Evolutionary conservation across 108 stramenopile genomes (phyloP).

Genomic region (Mediolabrus comicus): DNA sequence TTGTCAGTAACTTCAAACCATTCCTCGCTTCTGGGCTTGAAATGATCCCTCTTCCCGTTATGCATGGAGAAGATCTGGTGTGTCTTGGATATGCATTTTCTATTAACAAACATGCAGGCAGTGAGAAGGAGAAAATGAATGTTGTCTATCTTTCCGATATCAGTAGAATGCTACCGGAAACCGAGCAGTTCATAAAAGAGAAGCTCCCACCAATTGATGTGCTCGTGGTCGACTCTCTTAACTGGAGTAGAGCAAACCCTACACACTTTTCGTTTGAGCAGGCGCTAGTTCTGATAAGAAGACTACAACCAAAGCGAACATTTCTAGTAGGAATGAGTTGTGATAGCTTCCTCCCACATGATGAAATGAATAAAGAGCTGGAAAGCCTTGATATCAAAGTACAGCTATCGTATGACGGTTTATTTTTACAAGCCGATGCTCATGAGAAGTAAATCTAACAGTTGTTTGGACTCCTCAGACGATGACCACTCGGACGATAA

Average conservation of each 20-base stretch:
- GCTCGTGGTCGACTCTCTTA: constrained; percentile 74
- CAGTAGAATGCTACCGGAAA: constrained; percentile 68
- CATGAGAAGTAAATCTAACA: constrained; percentile 7
- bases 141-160: constrained; percentile 88
- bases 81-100: constrained; percentile 83
- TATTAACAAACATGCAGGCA: constrained; percentile 18
- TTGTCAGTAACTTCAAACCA: constrained; percentile 57
- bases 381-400: constrained; percentile 35
- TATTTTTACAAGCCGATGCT: constrained; percentile 3
- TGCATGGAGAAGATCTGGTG: constrained; percentile 85
- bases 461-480: constrained; percentile 38
- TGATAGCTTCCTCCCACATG: constrained; percentile 75
- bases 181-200: constrained; percentile 62
- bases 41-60: constrained; percentile 82
- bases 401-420: constrained; percentile 71
- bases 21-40: constrained; percentile 56
- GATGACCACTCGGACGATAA: constrained; percentile 72
- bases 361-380: constrained; percentile 71
- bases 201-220: constrained; percentile 75
- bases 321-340: constrained; percentile 87
- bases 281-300: constrained; percentile 52
- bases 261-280: constrained; percentile 73
- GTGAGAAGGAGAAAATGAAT: constrained; percentile 31
- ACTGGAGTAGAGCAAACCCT: constrained; percentile 24
- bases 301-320: constrained; percentile 55